Evolutionary conservation across 139 green algal species (phyloP), one percentile per base, ranked within the genome.

Genomic region (Picochlorum sp.): DNA sequence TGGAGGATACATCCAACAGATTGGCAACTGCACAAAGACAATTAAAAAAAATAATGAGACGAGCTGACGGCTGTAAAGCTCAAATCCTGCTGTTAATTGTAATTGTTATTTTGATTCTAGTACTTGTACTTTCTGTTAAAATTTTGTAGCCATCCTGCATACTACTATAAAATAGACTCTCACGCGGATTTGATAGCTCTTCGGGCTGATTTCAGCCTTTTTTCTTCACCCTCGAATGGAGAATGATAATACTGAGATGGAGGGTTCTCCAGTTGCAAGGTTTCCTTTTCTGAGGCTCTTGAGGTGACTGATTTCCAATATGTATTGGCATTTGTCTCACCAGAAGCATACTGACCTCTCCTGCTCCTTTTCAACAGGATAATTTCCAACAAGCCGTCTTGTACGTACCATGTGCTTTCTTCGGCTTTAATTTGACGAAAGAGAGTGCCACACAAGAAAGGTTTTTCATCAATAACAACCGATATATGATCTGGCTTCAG

Each of bases 301-400:
- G 32, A 28, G 43, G 81, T 18, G 39, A 88, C 49, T 14, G 62
- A 58, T 20, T 50, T 57, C 84, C 85, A 93, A 47, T 72, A 93
- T 1, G 81, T 93, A 57, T 83, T 57, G 41, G 78, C 75, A 63
- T 89, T 88, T 41, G 75, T 93, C 35, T 57, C 57, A 4, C 84
- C 79, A 18, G 76, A 50, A 2, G 50, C 51, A 59, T 96, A 96
- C 65, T 83, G 56, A 6, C 88, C 88, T 5, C 77, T 54, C 13
- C 88, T 73, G 66, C 77, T 76, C 28, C 70, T 58, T 72, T 96
- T 95, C 3, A 95, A 72, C 70, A 96, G 65, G 8, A 41, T 30
- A 2, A 95, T 49, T 22, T 89, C 56, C 20, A 96, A 59, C 16
- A 96, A 59, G n/a, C 78, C 72, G 31, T 87, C 80, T 32, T 60